Percentiles rank a stretch among this genome's conserved stretches.
Evolutionary conservation across 352 stramenopile genomes (phyloP).

Genomic region (Discostella stelligera): DNA sequence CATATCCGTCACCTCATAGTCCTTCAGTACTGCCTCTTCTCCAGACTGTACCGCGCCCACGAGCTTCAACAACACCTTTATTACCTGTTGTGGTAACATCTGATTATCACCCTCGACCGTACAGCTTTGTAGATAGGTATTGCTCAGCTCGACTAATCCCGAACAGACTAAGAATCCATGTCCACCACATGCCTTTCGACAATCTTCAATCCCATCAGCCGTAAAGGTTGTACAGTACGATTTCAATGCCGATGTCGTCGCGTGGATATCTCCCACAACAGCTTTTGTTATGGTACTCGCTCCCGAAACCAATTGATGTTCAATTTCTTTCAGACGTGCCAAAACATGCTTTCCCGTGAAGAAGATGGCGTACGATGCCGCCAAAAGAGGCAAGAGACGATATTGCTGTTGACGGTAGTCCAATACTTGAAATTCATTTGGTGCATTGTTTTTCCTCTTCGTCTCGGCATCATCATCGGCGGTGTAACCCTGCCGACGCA

Average conservation of each 20-base stretch:
- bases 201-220: conserved; percentile 90
- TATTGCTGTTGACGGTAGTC: conserved; percentile 95
- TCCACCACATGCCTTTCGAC: conserved; percentile 92
- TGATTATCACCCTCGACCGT: conserved; percentile 97
- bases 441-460: conserved; percentile 24
- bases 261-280: conserved; percentile 90
- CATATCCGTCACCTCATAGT: conserved; percentile 44
- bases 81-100: conserved; percentile 92
- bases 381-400: conserved; percentile 89
- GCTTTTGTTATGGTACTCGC: conserved; percentile 47
- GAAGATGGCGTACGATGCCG: conserved; percentile 89
- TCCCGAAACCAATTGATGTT: conserved; percentile 80
- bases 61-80: conserved; percentile 81
- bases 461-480: conserved; percentile 33
- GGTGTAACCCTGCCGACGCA: conserved; percentile 88
- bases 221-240: conserved; percentile 90
- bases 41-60: conserved; percentile 57
- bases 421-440: conserved; percentile 88
- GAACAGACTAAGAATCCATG: conserved; percentile 91
- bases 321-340: conserved; percentile 85
- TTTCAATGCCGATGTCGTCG: conserved; percentile 92
- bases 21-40: conserved; percentile 30
- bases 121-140: conserved; percentile 93
- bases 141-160: conserved; percentile 88
- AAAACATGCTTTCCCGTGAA: conserved; percentile 88